phyloP scores from a whole-genome alignment of 257 asterid species.

The Asclepias syriaca region DNA sequence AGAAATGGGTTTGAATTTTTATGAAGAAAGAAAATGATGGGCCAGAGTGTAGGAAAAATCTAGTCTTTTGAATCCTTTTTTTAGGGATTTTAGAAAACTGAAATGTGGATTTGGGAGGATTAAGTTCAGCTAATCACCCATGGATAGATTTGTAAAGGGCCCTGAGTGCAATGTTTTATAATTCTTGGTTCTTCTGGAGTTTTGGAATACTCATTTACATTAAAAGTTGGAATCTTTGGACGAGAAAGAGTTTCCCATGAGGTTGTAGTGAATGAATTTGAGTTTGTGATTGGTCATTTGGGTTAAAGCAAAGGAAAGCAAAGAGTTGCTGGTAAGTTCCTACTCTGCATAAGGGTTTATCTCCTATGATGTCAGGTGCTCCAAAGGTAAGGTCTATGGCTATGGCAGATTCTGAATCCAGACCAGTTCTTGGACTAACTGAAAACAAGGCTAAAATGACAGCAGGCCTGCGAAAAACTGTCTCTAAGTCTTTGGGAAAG shows the following conservation, averaged over 20 bases:
- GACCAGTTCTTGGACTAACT: constrained; percentile 25
- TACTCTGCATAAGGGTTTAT: constrained; percentile 1
- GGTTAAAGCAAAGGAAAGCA: neutral
- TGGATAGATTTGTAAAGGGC: neutral
- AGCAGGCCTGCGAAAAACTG: constrained; percentile 14
- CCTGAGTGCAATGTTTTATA: constrained; percentile 3
- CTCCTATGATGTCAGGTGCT: constrained; percentile 29
- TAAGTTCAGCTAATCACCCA: neutral
- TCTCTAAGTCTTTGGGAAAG: constrained; percentile 18
- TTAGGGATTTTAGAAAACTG: neutral
- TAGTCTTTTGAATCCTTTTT: neutral
- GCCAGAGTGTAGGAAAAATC: constrained; percentile 4
- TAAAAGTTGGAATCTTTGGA: neutral
- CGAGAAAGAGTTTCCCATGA: neutral
- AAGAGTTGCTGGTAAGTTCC: neutral
- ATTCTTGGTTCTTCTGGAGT: neutral
- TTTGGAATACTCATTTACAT: neutral
- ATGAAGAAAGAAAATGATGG: constrained; percentile 12
- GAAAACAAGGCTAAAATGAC: constrained; percentile 23
- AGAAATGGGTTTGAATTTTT: constrained; percentile 17
- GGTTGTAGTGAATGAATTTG: constrained; percentile 8
- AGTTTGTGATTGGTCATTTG: constrained; percentile 10
- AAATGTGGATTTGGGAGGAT: constrained; percentile 8
- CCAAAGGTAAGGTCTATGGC: constrained; percentile 28
- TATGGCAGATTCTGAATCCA: constrained; percentile 28